A percentile compares a stretch with the other conserved stretches of the same genome.
These are phyloP conservation scores for Sporothrix protearum DNA, from an alignment of 2,329 filamentous ascomycete genomes.

Conservation along the genomic window DNA sequence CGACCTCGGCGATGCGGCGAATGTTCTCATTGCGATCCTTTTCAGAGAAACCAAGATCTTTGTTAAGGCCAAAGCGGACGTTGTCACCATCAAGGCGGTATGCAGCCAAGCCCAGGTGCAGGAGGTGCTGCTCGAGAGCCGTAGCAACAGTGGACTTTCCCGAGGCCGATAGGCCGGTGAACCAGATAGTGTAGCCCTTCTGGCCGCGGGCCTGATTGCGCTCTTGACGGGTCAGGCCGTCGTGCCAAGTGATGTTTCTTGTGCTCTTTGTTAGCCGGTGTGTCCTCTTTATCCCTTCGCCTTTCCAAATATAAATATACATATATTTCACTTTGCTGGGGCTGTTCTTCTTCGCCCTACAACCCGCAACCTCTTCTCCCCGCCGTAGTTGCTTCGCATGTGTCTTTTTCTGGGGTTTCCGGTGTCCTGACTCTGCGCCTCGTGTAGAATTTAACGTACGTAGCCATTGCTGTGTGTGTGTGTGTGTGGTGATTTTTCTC, in stretches of 20 bases:
- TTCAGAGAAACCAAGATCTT: slow-evolving; percentile 92
- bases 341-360: not conserved
- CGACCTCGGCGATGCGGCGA: slow-evolving; percentile 87
- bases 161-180: slow-evolving; percentile 92
- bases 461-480: slow-evolving; percentile 11
- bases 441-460: slow-evolving; percentile 3
- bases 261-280: slow-evolving; percentile 13
- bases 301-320: no score
- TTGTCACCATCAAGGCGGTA: slow-evolving; percentile 99
- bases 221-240: slow-evolving; percentile 73
- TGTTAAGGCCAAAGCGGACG: slow-evolving; percentile 96
- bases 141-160: slow-evolving; percentile 97
- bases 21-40: slow-evolving; percentile 97
- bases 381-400: not conserved
- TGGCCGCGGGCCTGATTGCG: slow-evolving; percentile 74
- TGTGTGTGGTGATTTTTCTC: not conserved
- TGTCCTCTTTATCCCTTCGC: not conserved
- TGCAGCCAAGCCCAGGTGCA: slow-evolving; percentile 75
- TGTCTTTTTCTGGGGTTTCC: not conserved
- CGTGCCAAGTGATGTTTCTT: slow-evolving; percentile 90
- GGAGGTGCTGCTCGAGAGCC: slow-evolving; percentile 92
- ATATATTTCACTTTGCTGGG: not conserved
- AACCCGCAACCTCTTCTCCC: not conserved
- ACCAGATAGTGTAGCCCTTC: slow-evolving; percentile 92
- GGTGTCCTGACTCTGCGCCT: not conserved